phyloP scores from a whole-genome alignment of 2,329 filamentous ascomycete genomes.

The Colletotrichum lini region DNA sequence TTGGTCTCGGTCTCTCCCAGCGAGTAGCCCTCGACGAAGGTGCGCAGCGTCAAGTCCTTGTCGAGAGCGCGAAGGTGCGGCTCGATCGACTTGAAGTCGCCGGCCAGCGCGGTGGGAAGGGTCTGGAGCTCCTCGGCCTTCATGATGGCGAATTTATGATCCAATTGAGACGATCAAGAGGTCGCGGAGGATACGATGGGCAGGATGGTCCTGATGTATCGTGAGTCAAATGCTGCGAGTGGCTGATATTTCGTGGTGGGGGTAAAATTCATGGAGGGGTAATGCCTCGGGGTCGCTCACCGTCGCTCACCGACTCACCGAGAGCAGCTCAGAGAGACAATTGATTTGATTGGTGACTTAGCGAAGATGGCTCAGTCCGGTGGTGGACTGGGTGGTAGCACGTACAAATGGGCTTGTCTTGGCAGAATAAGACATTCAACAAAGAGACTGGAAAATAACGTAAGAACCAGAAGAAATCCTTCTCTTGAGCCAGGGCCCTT shows the following conservation, averaged over 20 bases:
- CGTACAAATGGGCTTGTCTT: neutral
- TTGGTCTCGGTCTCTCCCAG: slow-evolving; percentile 84
- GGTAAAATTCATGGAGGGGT: slow-evolving; percentile 42
- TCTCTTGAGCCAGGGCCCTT: neutral
- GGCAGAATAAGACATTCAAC: too few relatives aligned
- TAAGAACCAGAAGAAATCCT: neutral
- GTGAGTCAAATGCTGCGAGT: slow-evolving; percentile 42
- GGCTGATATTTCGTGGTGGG: slow-evolving; percentile 42
- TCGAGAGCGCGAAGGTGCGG: slow-evolving; percentile 82
- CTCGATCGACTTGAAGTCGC: slow-evolving; percentile 88
- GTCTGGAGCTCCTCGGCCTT: slow-evolving; percentile 70
- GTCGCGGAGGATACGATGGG: slow-evolving; percentile 21
- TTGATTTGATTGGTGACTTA: slow-evolving; percentile 28
- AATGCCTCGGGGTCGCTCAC: slow-evolving; percentile 10
- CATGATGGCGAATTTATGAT: slow-evolving; percentile 57
- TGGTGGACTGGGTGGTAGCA: too few relatives aligned
- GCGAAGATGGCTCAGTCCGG: neutral
- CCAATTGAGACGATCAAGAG: slow-evolving; percentile 32
- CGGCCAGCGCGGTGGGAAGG: slow-evolving; percentile 65
- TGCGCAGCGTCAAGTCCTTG: slow-evolving; percentile 88
- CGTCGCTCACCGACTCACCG: slow-evolving; percentile 23
- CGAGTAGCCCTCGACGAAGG: slow-evolving; percentile 86
- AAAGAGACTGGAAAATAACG: accelerated
- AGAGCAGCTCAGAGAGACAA: neutral
- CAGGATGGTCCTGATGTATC: slow-evolving; percentile 36